These are phyloP conservation scores for Dioscorea zingiberensis DNA, from an alignment of 106 monocot species.

Conservation along the genomic window DNA sequence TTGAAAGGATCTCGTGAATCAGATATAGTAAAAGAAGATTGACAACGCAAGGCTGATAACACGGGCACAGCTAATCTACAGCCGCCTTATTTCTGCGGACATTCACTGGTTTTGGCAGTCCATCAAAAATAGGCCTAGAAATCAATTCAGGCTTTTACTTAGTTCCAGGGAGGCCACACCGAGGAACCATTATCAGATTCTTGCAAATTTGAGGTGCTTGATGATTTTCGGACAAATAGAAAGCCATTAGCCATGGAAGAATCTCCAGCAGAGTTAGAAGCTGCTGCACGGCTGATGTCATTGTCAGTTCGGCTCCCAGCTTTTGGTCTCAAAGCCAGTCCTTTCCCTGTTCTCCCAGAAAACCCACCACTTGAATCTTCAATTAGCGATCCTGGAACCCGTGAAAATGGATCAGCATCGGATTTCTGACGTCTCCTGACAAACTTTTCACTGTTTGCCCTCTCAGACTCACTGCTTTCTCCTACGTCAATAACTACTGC, in stretches of 20 bases:
- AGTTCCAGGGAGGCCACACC: slow-evolving; percentile 38
- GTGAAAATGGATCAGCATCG: slow-evolving; percentile 11
- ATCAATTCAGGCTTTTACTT: slow-evolving; percentile 43
- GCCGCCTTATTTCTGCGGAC: slow-evolving; percentile 62
- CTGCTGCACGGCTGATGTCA: slow-evolving; percentile 23
- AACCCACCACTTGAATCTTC: slow-evolving; percentile 27
- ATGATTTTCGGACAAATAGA: slow-evolving; percentile 48
- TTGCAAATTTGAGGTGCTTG: slow-evolving; percentile 61
- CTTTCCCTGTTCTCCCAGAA: slow-evolving; percentile 43
- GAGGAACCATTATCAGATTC: slow-evolving; percentile 48
- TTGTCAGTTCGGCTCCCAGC: slow-evolving; percentile 36
- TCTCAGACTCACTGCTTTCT: slow-evolving; percentile 39
- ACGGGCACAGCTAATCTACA: slow-evolving; percentile 30
- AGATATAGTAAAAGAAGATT: neutral
- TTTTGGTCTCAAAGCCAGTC: slow-evolving; percentile 58
- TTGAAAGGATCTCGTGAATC: neutral
- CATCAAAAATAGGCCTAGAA: slow-evolving; percentile 54
- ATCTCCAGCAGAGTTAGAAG: slow-evolving; percentile 14
- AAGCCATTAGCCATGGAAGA: slow-evolving; percentile 37
- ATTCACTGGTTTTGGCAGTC: slow-evolving; percentile 36
- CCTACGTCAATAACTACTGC: slow-evolving; percentile 6
- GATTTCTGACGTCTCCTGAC: slow-evolving; percentile 65
- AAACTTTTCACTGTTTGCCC: slow-evolving; percentile 10
- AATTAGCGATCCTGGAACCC: slow-evolving; percentile 1
- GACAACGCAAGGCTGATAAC: neutral